These are phyloP conservation scores for Spathaspora gorwiae DNA, from an alignment of 805 yeast genomes.

Conservation along the genomic window DNA sequence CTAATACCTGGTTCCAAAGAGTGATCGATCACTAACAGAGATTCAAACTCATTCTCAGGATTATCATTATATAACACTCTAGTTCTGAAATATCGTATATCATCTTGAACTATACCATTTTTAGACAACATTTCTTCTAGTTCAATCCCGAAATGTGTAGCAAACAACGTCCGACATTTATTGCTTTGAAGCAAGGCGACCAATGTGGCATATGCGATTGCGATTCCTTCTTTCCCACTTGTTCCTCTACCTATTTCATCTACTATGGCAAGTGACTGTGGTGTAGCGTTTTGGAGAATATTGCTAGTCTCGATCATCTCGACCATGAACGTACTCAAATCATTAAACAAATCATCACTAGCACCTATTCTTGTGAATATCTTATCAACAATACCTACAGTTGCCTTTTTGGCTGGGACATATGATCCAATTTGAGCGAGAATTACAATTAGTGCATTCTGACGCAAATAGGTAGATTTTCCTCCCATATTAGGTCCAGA, in stretches of 20 bases:
- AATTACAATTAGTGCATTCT: conserved; percentile 64
- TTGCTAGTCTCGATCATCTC: conserved; percentile 67
- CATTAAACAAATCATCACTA: conserved; percentile 67
- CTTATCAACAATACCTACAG: conserved; percentile 67
- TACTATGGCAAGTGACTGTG: conserved; percentile 55
- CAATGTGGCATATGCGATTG: conserved; percentile 77
- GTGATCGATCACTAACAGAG: conserved; percentile 47
- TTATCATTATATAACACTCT: conserved; percentile 18
- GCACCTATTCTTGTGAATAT: conserved; percentile 86
- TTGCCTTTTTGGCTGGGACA: conserved; percentile 61
- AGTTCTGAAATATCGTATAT: conserved; percentile 27
- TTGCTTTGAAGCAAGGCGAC: conserved; percentile 49
- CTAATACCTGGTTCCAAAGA: conserved; percentile 63
- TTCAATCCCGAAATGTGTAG: conserved; percentile 69
- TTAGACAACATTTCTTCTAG: conserved; percentile 31
- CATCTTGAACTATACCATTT: conserved; percentile 21
- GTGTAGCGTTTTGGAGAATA: conserved; percentile 53
- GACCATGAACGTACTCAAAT: conserved; percentile 84
- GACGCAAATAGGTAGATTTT: conserved; percentile 71
- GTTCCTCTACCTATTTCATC: conserved; percentile 89
- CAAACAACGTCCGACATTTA: conserved; percentile 74
- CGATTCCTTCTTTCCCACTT: conserved; percentile 76
- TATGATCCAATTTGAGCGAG: conserved; percentile 74
- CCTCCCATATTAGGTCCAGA: conserved; percentile 94
- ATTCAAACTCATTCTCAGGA: conserved; percentile 8